Percentiles rank a stretch among this genome's conserved stretches.
Conservation (phyloP, 2,329 filamentous ascomycete genomes). For the Talaromyces sp. region DNA sequence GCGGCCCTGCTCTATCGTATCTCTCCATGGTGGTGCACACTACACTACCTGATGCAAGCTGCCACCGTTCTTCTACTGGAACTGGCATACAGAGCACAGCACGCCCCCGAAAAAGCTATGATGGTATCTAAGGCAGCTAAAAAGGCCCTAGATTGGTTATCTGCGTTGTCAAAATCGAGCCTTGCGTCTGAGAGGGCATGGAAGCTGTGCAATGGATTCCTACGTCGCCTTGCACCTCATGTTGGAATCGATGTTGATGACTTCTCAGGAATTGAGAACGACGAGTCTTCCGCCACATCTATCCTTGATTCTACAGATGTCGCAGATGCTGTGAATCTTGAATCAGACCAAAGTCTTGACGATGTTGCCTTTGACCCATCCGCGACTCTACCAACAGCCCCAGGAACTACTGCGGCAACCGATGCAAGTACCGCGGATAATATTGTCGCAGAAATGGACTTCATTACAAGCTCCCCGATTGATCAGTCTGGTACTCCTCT, state of each 20-base stretch:
- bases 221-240: slow-evolving; percentile 37
- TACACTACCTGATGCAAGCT: slow-evolving; percentile 50
- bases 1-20: slow-evolving; percentile 39
- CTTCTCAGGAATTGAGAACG: slow-evolving; percentile 28
- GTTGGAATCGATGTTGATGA: slow-evolving; percentile 35
- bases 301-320: slow-evolving; percentile 21
- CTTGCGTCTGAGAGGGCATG: slow-evolving; percentile 36
- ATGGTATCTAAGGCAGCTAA: slow-evolving; percentile 40
- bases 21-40: slow-evolving; percentile 49
- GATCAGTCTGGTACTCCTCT: slow-evolving; percentile 27
- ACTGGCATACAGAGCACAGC: slow-evolving; percentile 45
- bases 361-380: slow-evolving; percentile 26
- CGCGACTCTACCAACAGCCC: slow-evolving; percentile 9
- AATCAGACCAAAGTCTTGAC: slow-evolving; percentile 11
- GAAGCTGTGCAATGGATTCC: slow-evolving; percentile 40
- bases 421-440: slow-evolving; percentile 12
- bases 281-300: slow-evolving; percentile 20
- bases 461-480: slow-evolving; percentile 29
- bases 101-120: slow-evolving; percentile 45
- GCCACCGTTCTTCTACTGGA: slow-evolving; percentile 48
- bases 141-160: slow-evolving; percentile 40
- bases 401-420: slow-evolving; percentile 3
- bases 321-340: slow-evolving; percentile 12
- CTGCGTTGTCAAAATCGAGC: slow-evolving; percentile 33
- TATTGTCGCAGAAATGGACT: slow-evolving; percentile 25